These are phyloP conservation scores for Tardiomyces digboiensis DNA, from an alignment of 1,139 yeast species.

Conservation along the genomic window DNA sequence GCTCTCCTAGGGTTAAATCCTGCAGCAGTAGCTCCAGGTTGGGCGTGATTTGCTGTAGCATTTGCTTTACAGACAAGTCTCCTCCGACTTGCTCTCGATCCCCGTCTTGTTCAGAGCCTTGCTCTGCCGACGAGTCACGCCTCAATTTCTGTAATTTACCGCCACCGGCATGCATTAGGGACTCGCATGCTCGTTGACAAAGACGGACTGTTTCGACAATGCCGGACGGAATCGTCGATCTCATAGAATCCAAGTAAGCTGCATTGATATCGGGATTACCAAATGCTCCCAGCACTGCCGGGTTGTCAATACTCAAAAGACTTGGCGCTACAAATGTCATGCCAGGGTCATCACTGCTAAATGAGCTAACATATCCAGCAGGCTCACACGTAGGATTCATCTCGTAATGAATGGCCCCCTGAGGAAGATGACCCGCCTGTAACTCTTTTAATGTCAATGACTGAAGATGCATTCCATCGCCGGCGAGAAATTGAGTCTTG, in stretches of 20 bases:
- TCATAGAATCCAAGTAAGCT: constrained; percentile 3
- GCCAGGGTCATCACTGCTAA: constrained; percentile 16
- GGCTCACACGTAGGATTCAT: constrained; percentile 14
- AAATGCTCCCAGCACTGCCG: constrained; percentile 8
- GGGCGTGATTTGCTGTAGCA: not conserved
- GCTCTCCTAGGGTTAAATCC: not conserved
- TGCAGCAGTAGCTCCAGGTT: not conserved
- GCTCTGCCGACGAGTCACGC: not conserved
- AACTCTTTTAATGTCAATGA: constrained; percentile 8
- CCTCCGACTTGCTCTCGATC: too few relatives aligned
- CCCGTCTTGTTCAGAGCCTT: not conserved
- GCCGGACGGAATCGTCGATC: not conserved
- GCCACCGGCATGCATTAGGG: not conserved
- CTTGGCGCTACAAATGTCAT: constrained; percentile 10
- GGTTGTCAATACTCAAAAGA: constrained; percentile 9
- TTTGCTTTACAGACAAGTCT: not conserved
- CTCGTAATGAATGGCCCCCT: constrained; percentile 14
- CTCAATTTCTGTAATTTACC: not conserved
- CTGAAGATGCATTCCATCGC: constrained; percentile 10
- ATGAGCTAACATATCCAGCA: constrained; percentile 11
- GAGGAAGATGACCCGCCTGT: constrained; percentile 13
- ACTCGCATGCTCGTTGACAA: not conserved
- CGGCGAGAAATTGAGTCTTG: constrained; percentile 14
- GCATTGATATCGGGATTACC: constrained; percentile 9
- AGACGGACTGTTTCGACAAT: not conserved